Conservation (phyloP, 441 rosid genomes). For the Gossypium davidsonii region DNA sequence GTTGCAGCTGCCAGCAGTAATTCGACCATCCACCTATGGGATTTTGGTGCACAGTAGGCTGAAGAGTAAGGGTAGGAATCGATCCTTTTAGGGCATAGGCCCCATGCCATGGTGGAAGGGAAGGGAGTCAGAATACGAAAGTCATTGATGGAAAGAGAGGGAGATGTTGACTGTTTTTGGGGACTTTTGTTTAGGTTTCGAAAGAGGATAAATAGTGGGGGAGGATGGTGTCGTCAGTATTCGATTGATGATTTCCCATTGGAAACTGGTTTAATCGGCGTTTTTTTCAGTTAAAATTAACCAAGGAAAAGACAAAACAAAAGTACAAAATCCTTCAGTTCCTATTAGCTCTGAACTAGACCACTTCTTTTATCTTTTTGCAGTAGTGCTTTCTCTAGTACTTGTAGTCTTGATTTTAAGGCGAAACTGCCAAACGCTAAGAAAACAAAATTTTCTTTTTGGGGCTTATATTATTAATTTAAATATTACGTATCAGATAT, state of each 20-base stretch:
- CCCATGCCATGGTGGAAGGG: not conserved
- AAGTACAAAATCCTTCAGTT: not conserved
- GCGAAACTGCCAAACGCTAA: not conserved
- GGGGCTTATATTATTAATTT: too few relatives aligned
- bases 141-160: not conserved
- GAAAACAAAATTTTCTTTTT: not conserved
- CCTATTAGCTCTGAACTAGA: not conserved
- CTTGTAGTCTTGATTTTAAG: not conserved
- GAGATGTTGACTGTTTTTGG: not conserved
- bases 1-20: slow-evolving; percentile 55
- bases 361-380: not conserved
- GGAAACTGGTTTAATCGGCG: not conserved
- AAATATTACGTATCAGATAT: too few relatives aligned
- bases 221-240: not conserved
- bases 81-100: not conserved
- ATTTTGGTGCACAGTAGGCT: slow-evolving; percentile 56
- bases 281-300: not conserved
- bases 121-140: not conserved
- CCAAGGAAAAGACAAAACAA: not conserved
- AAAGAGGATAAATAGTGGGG: not conserved
- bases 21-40: slow-evolving; percentile 67
- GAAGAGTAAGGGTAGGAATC: not conserved
- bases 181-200: not conserved
- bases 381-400: not conserved
- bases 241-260: not conserved